phyloP scores from a whole-genome alignment of 495 filamentous ascomycete species.

The Jackrogersella multiformis region DNA sequence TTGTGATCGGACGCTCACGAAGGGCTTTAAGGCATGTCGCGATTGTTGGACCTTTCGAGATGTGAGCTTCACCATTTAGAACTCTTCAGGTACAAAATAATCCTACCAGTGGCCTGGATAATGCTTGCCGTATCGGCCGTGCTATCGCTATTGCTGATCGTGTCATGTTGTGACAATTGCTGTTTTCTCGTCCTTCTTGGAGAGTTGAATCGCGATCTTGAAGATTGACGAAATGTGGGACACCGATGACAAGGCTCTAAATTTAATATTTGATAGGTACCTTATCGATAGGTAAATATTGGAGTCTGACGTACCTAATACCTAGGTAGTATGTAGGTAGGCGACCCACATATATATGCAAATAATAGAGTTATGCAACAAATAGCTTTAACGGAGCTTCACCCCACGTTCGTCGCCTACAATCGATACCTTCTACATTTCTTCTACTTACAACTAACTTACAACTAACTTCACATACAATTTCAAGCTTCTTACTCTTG shows the following conservation, averaged over 20 bases:
- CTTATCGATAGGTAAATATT: slow-evolving; percentile 44
- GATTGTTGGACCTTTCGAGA: slow-evolving; percentile 36
- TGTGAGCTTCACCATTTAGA: slow-evolving; percentile 19
- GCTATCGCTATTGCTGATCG: slow-evolving; percentile 39
- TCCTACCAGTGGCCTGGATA: slow-evolving; percentile 40
- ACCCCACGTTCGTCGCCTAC: slow-evolving; percentile 32
- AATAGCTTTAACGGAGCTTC: slow-evolving; percentile 26
- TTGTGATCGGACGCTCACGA: slow-evolving; percentile 36
- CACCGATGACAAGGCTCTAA: slow-evolving; percentile 20
- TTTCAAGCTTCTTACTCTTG: neutral
- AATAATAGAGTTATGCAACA: neutral
- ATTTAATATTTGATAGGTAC: slow-evolving; percentile 30
- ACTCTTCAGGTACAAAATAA: neutral
- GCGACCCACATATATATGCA: too few relatives aligned
- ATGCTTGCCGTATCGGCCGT: slow-evolving; percentile 43
- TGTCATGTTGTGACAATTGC: slow-evolving; percentile 38
- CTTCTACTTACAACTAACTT: neutral
- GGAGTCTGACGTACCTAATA: too few relatives aligned
- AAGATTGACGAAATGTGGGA: slow-evolving; percentile 26
- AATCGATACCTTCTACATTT: neutral
- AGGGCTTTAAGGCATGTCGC: slow-evolving; percentile 27
- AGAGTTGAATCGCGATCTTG: slow-evolving; percentile 30
- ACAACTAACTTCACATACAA: slow-evolving; percentile 11
- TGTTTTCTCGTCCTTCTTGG: slow-evolving; percentile 12
- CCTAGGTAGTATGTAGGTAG: too few relatives aligned